Evolutionary conservation across 495 filamentous ascomycete genomes (phyloP).

Genomic region (Delitschia confertaspora): DNA sequence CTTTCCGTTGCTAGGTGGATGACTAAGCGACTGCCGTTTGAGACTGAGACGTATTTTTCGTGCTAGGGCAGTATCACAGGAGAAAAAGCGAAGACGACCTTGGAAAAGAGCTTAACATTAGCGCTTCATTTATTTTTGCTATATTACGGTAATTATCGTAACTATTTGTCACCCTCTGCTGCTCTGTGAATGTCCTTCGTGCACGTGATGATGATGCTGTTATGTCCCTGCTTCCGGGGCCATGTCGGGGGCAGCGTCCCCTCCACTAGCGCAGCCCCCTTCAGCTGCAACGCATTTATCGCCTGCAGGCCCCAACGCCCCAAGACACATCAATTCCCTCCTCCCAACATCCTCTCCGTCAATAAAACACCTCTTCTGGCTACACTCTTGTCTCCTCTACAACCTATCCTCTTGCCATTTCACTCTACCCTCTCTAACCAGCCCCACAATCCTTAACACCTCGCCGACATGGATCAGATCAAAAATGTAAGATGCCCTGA

Average conservation of each 20-base stretch:
- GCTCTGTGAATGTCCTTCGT: too few relatives aligned
- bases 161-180: too few relatives aligned
- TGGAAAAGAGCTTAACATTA: too few relatives aligned
- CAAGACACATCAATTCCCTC: background rate
- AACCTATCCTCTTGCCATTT: background rate
- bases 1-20: constrained; percentile 15
- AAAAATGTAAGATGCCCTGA: constrained; percentile 56
- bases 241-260: background rate
- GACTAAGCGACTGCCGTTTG: too few relatives aligned
- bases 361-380: constrained; percentile 1
- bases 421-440: background rate
- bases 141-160: too few relatives aligned
- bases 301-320: background rate
- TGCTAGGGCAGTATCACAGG: too few relatives aligned
- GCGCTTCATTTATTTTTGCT: too few relatives aligned
- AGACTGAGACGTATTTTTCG: too few relatives aligned
- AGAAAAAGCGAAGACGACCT: too few relatives aligned
- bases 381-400: constrained; percentile 3
- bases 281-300: background rate
- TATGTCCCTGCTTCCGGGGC: too few relatives aligned
- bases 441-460: background rate
- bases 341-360: background rate
- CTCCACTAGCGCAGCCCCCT: background rate
- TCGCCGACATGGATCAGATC: constrained; percentile 56
- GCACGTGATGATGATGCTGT: too few relatives aligned